Evolutionary conservation across 352 stramenopile species (phyloP).

Genomic region (Phytopythium chamaehyphon): DNA sequence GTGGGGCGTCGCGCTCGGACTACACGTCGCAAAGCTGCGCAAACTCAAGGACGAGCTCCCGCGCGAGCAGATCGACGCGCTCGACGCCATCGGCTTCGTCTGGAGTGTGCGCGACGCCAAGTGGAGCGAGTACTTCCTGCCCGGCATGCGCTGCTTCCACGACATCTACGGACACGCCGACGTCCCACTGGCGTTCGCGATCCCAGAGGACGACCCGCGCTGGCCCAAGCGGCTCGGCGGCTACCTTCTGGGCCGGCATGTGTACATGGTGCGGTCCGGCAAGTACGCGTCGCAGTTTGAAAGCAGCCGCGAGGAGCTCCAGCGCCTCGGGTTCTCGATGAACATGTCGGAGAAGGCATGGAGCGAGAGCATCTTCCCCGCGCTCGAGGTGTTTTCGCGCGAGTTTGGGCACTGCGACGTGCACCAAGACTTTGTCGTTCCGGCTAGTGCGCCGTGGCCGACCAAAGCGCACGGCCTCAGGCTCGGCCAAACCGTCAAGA

Average conservation of each 20-base stretch:
- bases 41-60: conserved; percentile 50
- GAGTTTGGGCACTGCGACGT: conserved; percentile 90
- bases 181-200: conserved; percentile 57
- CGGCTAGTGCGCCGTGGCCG: conserved; percentile 67
- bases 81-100: conserved; percentile 91
- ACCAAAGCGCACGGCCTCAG: conserved; percentile 78
- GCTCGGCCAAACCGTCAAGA: conserved; percentile 89
- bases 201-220: conserved; percentile 30
- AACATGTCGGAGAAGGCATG: conserved; percentile 53
- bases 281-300: conserved; percentile 51
- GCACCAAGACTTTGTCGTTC: conserved; percentile 90
- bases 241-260: conserved; percentile 57
- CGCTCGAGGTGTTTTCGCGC: conserved; percentile 80
- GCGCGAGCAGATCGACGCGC: conserved; percentile 50
- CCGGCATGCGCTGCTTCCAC: conserved; percentile 47
- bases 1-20: conserved; percentile 81
- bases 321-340: conserved; percentile 61
- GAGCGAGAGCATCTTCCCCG: conserved; percentile 64
- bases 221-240: conserved; percentile 50
- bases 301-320: conserved; percentile 32
- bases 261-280: conserved; percentile 63
- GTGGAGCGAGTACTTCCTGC: conserved; percentile 65
- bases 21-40: conserved; percentile 87
- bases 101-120: conserved; percentile 85
- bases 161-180: conserved; percentile 53